Base-by-base conservation (phyloP, 75 land plant genomes). In the Chamaecyparis obtusa region DNA sequence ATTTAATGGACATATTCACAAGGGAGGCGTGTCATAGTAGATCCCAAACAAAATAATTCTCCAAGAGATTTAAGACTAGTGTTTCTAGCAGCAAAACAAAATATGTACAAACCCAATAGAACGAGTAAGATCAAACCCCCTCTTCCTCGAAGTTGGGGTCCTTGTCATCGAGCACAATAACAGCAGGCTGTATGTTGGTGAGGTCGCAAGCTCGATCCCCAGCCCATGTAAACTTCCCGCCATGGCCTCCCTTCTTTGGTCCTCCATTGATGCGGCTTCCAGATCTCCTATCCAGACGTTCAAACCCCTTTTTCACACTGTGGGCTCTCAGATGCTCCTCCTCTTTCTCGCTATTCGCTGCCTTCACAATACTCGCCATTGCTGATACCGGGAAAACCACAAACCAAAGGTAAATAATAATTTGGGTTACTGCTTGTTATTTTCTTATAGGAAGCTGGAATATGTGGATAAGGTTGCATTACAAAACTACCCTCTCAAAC, bases 171-270 rank as follows among this genome's bases (percentile, higher is more conserved):
- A 92, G 33, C 17, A 87, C 92, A 0, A 76, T 90, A 1, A 85
- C 72, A 39, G 75, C 87, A 60, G 86, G 67, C 72, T 37, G 39
- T 1, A 41, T 84, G 37, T 88, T 84, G 86, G 88, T 92, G 21
- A 78, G 85, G 46, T 44, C 77, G 19, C 85, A 78, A 67, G 88
- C 72, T 1, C 86, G 89, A 56, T 88, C 91, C 41, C 97, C 96
- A 48, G 89, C 71, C 93, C 95, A 91, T 0, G 98, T 96, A 89
- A 87, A 96, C 93, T 95, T 96, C 51, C 96, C 96, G 15, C 98
- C 98, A 55, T 95, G 95, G 67, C 98, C 98, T 7, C 92, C 90
- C 74, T 95, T 96, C 92, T 96, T 96, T n/a, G 96, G 93, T 2
- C 89, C 88, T 9, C 94, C 93, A 71, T 77, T 90, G 87, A 91